Percentiles rank a stretch among this genome's conserved stretches.
Conservation (phyloP, 2,329 filamentous ascomycete genomes). For the Aspergillus ochraceus region DNA sequence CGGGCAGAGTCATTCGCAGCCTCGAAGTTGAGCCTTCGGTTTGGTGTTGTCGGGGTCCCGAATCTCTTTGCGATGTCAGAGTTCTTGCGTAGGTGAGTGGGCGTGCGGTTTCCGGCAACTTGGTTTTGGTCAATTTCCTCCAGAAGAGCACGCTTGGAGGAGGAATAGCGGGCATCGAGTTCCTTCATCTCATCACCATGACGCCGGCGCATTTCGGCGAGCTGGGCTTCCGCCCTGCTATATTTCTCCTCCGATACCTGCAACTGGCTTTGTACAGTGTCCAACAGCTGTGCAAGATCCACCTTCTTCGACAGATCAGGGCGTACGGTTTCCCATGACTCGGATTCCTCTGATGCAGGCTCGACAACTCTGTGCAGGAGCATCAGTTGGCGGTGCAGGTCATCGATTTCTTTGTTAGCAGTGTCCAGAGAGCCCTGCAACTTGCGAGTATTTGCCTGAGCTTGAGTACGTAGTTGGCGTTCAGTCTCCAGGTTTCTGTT, state of each 20-base stretch:
- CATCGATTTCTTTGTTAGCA: conserved; percentile 76
- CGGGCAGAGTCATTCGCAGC: conserved; percentile 70
- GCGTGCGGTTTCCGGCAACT: conserved; percentile 69
- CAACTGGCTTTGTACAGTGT: conserved; percentile 84
- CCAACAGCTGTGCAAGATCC: conserved; percentile 80
- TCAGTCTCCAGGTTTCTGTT: conserved; percentile 91
- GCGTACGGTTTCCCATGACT: conserved; percentile 68
- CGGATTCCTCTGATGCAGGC: conserved; percentile 66
- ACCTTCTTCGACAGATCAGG: conserved; percentile 66
- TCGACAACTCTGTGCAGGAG: conserved; percentile 84
- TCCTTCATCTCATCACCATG: conserved; percentile 71
- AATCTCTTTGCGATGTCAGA: conserved; percentile 61
- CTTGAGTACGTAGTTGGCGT: conserved; percentile 78
- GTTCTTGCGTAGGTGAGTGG: conserved; percentile 65
- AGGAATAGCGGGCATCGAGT: conserved; percentile 59
- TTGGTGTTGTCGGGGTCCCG: conserved; percentile 76
- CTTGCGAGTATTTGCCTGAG: conserved; percentile 79
- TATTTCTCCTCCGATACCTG: conserved; percentile 80
- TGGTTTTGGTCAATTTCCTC: conserved; percentile 89
- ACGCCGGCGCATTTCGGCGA: conserved; percentile 73
- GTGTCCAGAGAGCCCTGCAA: conserved; percentile 77
- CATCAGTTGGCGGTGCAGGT: conserved; percentile 77
- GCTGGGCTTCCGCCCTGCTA: conserved; percentile 76
- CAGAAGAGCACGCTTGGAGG: conserved; percentile 71
- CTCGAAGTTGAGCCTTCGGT: conserved; percentile 67